Evolutionary conservation across 257 asterid species (phyloP).

Genomic region (Echites panduratus): DNA sequence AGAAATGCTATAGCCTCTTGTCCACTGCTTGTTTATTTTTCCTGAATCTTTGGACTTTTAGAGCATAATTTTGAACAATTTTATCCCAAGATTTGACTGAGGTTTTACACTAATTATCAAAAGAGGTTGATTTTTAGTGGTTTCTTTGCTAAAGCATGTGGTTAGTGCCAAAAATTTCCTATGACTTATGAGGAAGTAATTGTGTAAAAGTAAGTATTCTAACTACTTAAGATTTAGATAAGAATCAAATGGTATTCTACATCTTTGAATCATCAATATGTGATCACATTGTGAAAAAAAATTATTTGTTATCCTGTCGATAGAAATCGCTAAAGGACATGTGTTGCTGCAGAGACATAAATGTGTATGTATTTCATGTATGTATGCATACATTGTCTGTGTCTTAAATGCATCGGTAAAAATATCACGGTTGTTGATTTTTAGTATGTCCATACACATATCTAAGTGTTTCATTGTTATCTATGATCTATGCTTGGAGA

Average conservation of each 20-base stretch:
- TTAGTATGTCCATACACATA: background rate
- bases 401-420: too few species aligned
- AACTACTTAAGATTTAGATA: background rate
- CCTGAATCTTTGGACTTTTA: background rate
- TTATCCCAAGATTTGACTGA: background rate
- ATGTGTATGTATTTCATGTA: background rate
- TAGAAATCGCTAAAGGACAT: background rate
- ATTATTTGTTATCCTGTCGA: background rate
- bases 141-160: background rate
- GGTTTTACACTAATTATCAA: background rate
- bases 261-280: background rate
- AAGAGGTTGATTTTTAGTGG: background rate
- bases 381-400: background rate
- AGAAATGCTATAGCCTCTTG: background rate
- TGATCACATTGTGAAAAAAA: background rate
- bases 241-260: background rate
- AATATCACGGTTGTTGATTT: background rate
- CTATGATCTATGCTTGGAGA: background rate
- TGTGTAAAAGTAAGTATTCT: background rate
- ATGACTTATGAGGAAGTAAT: background rate
- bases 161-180: background rate
- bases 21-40: background rate
- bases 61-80: background rate
- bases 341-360: background rate
- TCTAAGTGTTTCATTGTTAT: background rate